Evolutionary conservation across 129 eudicot species (phyloP), one percentile per base, ranked within the genome.

Genomic region (Helianthus tuberosus): DNA sequence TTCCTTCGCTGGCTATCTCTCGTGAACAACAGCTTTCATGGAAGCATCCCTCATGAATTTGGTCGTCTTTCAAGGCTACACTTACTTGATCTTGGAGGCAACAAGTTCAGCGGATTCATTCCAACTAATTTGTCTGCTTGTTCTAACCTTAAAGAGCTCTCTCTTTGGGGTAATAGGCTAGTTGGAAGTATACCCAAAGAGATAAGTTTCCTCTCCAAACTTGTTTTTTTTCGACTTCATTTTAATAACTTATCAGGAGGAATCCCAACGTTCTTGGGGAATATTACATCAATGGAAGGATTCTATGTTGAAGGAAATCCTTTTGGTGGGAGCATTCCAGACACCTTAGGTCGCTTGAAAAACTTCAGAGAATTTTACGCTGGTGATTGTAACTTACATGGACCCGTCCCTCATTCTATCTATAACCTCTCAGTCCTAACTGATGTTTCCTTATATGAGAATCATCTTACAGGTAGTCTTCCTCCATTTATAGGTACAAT

Each of bases 181-280:
- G 68, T 27, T 11, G 77, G 77, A 44, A 66, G 57, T 32, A 66
- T 66, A 66, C 71, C 71, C 39, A 66, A 66, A 13, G 71, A 46
- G 29, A 66, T 41, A 9, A 17, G 66, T 58, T 17, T 63, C 60
- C 57, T 73, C 25, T 60, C 60, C 6, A 60, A 39, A 47, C 68
- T 73, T 9, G 9, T 27, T 46, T 0, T 0, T 29, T 20, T 73
- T 14, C 8, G 7, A 10, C 4, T 53, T 25, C 14, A 35, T 1
- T 2, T 1, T 16, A 70, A 70, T 12, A 52, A 35, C 7, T 35
- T 70, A 32, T 46, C 77, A 17, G 68, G 77, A 9, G 20, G 54
- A 39, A 72, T 72, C 54, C 68, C 77, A 15, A 3, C 77, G n/a
- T 54, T 12, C 36, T 57, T 72, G 11, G 77, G 77, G 35, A 72